phyloP scores from a whole-genome alignment of 257 asterid genomes.

The Mentha longifolia region DNA sequence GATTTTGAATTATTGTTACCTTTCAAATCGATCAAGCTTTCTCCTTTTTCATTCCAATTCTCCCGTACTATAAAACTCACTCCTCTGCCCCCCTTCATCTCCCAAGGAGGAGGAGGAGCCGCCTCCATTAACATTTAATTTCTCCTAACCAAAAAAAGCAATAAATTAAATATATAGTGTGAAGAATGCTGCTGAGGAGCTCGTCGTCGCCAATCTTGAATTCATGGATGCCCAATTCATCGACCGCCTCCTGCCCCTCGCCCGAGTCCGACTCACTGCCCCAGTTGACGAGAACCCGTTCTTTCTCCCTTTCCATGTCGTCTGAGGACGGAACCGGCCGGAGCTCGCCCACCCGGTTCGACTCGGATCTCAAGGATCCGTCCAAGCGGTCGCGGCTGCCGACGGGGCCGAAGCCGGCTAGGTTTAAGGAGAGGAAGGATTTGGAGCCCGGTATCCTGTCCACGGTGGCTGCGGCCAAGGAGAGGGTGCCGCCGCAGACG shows the following conservation, averaged over 20 bases:
- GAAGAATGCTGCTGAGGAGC: slow-evolving; percentile 57
- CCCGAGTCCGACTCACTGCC: slow-evolving; percentile 56
- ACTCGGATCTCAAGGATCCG: slow-evolving; percentile 48
- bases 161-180: background rate
- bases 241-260: slow-evolving; percentile 41
- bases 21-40: background rate
- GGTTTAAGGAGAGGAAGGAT: slow-evolving; percentile 40
- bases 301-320: slow-evolving; percentile 45
- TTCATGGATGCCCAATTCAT: slow-evolving; percentile 53
- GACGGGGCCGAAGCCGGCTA: slow-evolving; percentile 33
- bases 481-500: slow-evolving; percentile 45
- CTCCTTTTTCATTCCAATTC: background rate
- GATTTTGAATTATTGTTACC: no score
- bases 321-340: slow-evolving; percentile 41
- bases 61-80: no score
- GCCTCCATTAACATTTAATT: background rate
- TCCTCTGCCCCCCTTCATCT: no score
- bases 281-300: slow-evolving; percentile 52
- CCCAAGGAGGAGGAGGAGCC: background rate
- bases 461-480: background rate
- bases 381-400: slow-evolving; percentile 44
- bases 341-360: slow-evolving; percentile 33
- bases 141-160: background rate
- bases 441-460: background rate
- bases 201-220: slow-evolving; percentile 65